Conservation (phyloP, 2,329 filamentous ascomycete genomes). For the Diaporthe citrichinensis region DNA sequence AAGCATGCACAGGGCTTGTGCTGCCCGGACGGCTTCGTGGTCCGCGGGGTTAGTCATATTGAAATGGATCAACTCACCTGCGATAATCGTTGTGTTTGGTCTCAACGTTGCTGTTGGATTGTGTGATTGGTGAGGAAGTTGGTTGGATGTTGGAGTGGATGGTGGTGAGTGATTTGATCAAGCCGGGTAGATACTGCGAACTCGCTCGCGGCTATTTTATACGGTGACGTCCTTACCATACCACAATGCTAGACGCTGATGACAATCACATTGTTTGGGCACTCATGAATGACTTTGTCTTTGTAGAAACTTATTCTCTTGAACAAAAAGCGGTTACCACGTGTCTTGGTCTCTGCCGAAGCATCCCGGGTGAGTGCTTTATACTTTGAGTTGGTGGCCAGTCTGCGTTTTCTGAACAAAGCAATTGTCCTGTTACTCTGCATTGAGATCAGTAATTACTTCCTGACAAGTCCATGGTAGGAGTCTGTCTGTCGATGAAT, state of each 20-base stretch:
- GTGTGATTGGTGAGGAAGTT: neutral
- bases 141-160: neutral
- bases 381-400: neutral
- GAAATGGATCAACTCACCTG: neutral
- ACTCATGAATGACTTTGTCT: neutral
- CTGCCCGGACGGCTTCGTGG: neutral
- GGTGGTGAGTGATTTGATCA: neutral
- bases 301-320: neutral
- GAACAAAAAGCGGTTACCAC: neutral
- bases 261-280: neutral
- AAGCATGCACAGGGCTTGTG: neutral
- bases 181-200: neutral
- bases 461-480: neutral
- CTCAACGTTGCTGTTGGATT: neutral
- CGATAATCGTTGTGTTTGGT: neutral
- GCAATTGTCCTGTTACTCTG: neutral
- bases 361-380: neutral
- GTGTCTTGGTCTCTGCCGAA: neutral
- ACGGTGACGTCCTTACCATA: neutral
- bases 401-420: neutral
- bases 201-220: neutral
- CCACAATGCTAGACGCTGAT: too few species aligned
- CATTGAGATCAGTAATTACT: neutral
- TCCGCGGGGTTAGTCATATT: neutral
- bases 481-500: neutral